A percentile compares a stretch with the other conserved stretches of the same genome.
phyloP scores from a whole-genome alignment of 257 asterid genomes.

The Voacanga thouarsii region DNA sequence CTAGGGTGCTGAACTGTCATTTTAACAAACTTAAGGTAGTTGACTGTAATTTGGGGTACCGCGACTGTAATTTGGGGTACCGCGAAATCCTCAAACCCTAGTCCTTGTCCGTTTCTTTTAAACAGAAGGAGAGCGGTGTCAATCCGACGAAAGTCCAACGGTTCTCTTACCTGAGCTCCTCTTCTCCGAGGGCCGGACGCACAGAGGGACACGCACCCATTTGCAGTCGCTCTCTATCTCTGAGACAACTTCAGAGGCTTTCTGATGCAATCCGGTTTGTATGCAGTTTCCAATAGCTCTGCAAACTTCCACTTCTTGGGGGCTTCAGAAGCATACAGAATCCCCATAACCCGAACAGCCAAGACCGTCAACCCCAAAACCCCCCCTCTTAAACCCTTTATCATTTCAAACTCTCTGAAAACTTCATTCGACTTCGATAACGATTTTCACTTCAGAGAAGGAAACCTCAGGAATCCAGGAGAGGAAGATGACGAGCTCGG shows the following conservation, averaged over 20 bases:
- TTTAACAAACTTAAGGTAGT: background rate
- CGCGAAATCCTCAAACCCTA: background rate
- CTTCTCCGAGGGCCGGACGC: background rate
- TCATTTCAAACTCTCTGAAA: constrained; percentile 35
- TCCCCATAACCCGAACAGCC: constrained; percentile 17
- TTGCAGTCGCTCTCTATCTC: background rate
- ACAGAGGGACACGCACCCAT: too few relatives aligned
- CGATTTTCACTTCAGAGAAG: constrained; percentile 24
- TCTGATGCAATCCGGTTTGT: constrained; percentile 20
- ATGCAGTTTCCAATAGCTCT: constrained; percentile 11
- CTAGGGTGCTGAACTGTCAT: background rate
- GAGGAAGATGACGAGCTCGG: constrained; percentile 14
- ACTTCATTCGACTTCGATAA: constrained; percentile 33
- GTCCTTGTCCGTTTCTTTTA: background rate
- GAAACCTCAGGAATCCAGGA: constrained; percentile 26
- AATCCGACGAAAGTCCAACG: background rate
- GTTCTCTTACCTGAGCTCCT: background rate
- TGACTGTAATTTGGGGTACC: background rate
- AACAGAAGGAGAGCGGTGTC: too few relatives aligned
- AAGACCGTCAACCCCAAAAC: constrained; percentile 35
- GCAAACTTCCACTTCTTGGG: constrained; percentile 20
- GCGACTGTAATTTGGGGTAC: background rate
- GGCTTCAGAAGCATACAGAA: constrained; percentile 26
- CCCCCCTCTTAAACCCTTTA: constrained; percentile 57
- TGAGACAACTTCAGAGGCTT: background rate